Conservation (phyloP, 163 green algal genomes). For the Chloromonas sp. region DNA sequence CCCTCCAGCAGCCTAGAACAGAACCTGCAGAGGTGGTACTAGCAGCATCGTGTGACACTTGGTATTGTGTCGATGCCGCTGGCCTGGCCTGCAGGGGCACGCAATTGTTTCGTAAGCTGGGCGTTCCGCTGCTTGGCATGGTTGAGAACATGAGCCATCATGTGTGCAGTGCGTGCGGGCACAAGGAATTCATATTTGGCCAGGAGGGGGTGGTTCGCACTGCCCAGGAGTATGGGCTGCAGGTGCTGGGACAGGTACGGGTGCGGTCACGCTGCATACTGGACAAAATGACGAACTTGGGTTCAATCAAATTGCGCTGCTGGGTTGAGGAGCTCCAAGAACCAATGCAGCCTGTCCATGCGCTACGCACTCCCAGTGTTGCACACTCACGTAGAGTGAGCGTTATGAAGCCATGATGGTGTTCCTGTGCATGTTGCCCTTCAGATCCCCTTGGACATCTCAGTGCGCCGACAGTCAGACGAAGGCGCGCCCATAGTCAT, state of each 20-base stretch:
- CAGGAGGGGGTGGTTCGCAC: constrained; percentile 55
- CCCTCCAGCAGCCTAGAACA: too few species aligned
- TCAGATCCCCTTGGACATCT: constrained; percentile 65
- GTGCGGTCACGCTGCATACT: background rate
- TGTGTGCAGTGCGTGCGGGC: constrained; percentile 67
- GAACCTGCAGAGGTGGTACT: too few species aligned
- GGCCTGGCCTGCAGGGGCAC: constrained; percentile 44
- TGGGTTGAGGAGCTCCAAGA: background rate
- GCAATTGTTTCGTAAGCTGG: constrained; percentile 78
- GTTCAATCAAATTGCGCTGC: background rate
- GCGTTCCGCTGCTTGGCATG: constrained; percentile 77
- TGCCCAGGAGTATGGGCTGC: constrained; percentile 62
- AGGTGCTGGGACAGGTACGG: constrained; percentile 71
- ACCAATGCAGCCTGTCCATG: background rate
- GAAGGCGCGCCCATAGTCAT: constrained; percentile 63
- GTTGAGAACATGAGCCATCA: constrained; percentile 93
- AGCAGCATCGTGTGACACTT: too few species aligned
- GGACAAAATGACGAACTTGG: background rate
- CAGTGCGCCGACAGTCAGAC: constrained; percentile 54
- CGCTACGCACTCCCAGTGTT: background rate
- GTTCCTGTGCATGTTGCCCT: background rate
- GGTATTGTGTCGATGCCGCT: too few species aligned
- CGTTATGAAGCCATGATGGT: background rate
- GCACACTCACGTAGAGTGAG: background rate
- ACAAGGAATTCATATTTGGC: constrained; percentile 79